Evolutionary conservation across 1,139 yeast genomes (phyloP).

Genomic region (Geotrichum aggregatum): DNA sequence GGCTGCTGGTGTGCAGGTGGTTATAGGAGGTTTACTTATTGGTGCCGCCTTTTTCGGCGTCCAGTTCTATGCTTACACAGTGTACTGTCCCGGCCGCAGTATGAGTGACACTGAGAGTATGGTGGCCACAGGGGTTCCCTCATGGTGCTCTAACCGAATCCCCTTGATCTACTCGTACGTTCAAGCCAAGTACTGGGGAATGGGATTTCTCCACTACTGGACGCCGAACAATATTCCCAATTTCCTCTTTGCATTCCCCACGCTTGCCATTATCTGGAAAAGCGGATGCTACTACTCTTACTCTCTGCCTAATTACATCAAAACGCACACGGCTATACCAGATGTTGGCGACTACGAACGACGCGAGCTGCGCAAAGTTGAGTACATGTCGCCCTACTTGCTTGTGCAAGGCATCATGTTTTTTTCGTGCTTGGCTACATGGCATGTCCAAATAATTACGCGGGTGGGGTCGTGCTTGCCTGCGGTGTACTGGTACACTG

Average conservation of each 20-base stretch:
- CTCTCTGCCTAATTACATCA: not conserved
- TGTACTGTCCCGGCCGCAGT: constrained; percentile 53
- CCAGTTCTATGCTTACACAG: constrained; percentile 51
- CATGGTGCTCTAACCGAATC: constrained; percentile 60
- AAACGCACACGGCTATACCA: not conserved
- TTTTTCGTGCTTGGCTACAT: constrained; percentile 52
- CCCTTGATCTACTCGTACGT: constrained; percentile 72
- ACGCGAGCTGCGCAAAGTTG: not conserved
- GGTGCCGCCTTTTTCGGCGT: constrained; percentile 46
- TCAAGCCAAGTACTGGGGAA: constrained; percentile 78
- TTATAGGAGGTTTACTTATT: constrained; percentile 55
- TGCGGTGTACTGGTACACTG: constrained; percentile 66
- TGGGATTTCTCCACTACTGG: constrained; percentile 81
- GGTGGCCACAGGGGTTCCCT: too few species aligned
- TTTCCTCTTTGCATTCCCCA: constrained; percentile 74
- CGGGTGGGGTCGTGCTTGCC: constrained; percentile 72
- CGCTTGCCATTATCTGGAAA: constrained; percentile 44
- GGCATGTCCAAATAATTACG: constrained; percentile 84
- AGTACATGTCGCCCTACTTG: constrained; percentile 14
- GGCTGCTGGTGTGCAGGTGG: constrained; percentile 14
- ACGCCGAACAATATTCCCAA: constrained; percentile 75
- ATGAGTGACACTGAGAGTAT: constrained; percentile 46
- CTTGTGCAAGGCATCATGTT: constrained; percentile 39
- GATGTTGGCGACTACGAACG: constrained; percentile 5
- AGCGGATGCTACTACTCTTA: constrained; percentile 28